These are phyloP conservation scores for Alternaria consortialis DNA, from an alignment of 2,329 filamentous ascomycete species.

Conservation along the genomic window DNA sequence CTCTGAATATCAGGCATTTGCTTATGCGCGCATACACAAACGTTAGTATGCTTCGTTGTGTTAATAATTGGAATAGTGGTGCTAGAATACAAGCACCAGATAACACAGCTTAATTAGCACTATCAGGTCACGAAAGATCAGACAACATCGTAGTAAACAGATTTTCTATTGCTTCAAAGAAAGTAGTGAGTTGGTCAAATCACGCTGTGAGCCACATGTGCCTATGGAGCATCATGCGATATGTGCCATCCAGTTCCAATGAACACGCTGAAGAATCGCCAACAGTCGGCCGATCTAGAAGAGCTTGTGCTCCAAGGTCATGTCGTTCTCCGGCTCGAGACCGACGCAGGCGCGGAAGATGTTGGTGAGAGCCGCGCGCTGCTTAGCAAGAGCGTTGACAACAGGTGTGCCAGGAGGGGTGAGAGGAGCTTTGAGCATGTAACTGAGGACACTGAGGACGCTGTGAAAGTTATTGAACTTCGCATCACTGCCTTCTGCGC, in stretches of 20 bases:
- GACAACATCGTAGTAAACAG: neutral
- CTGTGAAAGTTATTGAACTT: conserved; percentile 96
- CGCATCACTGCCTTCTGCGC: conserved; percentile 61
- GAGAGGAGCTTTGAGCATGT: conserved; percentile 96
- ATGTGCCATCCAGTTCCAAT: neutral
- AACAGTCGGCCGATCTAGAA: conserved; percentile 58
- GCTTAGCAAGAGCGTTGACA: conserved; percentile 94
- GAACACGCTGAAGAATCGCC: neutral
- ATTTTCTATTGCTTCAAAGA: conserved; percentile 32
- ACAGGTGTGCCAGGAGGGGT: conserved; percentile 95
- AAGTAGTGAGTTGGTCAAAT: conserved; percentile 38
- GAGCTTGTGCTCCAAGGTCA: conserved; percentile 99
- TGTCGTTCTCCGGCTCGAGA: conserved; percentile 95
- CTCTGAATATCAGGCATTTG: accelerated
- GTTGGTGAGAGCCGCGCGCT: conserved; percentile 92
- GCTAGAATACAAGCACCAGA: neutral
- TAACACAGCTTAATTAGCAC: neutral
- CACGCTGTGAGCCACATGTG: neutral
- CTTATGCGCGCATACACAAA: neutral
- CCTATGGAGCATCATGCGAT: neutral
- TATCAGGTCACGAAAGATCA: neutral
- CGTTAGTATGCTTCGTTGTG: neutral
- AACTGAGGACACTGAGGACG: conserved; percentile 95
- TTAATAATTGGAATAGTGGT: neutral
- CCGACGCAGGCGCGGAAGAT: conserved; percentile 98